Evolutionary conservation across 257 asterid genomes (phyloP), one percentile per base, ranked within the genome.

Genomic region (Jacaranda copaia): DNA sequence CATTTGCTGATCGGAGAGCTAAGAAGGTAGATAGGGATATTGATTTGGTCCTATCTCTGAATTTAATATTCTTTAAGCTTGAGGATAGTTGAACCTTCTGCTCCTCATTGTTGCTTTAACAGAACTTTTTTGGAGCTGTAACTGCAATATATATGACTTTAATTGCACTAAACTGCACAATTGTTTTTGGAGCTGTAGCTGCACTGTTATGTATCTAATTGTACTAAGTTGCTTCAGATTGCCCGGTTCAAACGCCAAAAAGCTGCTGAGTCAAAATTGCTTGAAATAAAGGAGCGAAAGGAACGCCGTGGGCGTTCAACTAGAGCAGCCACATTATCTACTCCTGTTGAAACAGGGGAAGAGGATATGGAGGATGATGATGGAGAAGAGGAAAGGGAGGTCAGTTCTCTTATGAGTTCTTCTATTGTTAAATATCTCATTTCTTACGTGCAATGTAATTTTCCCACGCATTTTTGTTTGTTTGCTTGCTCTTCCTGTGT

Each of bases 331-430:
- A 97, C 98, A 14, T 76, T 92, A 84, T 91, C 98, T 38, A 86
- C 93, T 80, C 97, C 97, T 43, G 84, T 87, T 79, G 97, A 85
- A 81, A 70, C 82, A 3, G 94, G 87, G 76, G 97, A 91, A 73
- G 97, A 93, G 49, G 97, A 93, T 77, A 53, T 80, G 63, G 88
- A 81, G 68, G 99, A 96, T 79, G 99, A 93, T 69, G 98, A 91
- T 61, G 98, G 99, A 75, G 98, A 96, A 81, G 99, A 93, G 83
- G 99, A 90, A 90, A 86, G 98, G 73, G 98, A 96, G 97, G 99
- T 91, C 42, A 58, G 94, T 83, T 68, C 69, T 55, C 67, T 73
- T 49, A 40, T 70, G 16, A 74, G 68, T 55, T 11, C n/a, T 13
- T 43, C 6, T 20, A 5, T 46, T 38, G 42, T 19, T 13, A 40